Percentiles rank a stretch among this genome's conserved stretches.
Conservation (phyloP, 176 grass and related monocot species). For the Eremochloa ophiuroides region DNA sequence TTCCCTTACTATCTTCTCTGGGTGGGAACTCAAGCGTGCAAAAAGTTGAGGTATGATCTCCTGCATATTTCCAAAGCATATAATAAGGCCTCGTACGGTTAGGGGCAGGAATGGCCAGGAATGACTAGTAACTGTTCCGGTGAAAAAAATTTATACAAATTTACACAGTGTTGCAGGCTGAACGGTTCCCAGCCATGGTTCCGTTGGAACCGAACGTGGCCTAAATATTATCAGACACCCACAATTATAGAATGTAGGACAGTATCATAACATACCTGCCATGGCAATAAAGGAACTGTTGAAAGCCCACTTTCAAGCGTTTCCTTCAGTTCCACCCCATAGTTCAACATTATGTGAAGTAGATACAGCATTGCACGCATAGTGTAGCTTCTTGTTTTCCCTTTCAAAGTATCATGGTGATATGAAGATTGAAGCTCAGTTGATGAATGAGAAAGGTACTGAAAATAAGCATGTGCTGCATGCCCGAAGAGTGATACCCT, state of each 20-base stretch:
- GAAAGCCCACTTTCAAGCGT: constrained; percentile 67
- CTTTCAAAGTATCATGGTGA: constrained; percentile 46
- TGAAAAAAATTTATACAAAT: too few relatives aligned
- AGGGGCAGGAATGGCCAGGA: too few relatives aligned
- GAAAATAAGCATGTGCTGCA: constrained; percentile 86
- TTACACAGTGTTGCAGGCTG: too few relatives aligned
- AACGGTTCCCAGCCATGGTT: too few relatives aligned
- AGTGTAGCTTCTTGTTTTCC: constrained; percentile 63
- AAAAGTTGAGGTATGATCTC: constrained; percentile 96
- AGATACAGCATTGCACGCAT: constrained; percentile 75
- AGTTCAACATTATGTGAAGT: constrained; percentile 90
- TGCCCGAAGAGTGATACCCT: constrained; percentile 78
- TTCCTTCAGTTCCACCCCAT: constrained; percentile 80
- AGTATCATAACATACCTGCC: constrained; percentile 55
- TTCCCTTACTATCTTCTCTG: constrained; percentile 79
- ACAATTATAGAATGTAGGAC: constrained; percentile 16
- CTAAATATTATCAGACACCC: background rate
- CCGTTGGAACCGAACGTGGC: too few relatives aligned
- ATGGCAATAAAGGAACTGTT: constrained; percentile 76
- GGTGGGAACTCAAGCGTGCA: constrained; percentile 90
- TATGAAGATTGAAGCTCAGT: constrained; percentile 45
- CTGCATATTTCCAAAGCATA: constrained; percentile 50
- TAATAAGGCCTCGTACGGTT: too few relatives aligned
- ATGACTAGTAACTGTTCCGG: too few relatives aligned
- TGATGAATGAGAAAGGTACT: constrained; percentile 85